phyloP scores from a whole-genome alignment of 2,329 filamentous ascomycete species.

The Penicillium sp. region DNA sequence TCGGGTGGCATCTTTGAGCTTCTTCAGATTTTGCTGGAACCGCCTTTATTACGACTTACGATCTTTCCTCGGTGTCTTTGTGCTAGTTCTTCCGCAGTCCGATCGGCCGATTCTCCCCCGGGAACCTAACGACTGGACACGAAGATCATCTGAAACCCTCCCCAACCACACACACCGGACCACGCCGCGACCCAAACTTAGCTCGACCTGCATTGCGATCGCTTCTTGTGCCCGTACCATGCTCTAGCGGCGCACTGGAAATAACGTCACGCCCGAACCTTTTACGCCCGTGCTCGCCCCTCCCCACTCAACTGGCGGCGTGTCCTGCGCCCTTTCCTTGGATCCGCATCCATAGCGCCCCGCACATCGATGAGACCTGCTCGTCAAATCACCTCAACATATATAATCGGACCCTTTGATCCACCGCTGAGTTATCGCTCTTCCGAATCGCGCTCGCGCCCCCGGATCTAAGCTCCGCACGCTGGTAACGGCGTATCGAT shows the following conservation, averaged over 20 bases:
- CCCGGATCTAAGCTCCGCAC: constrained; percentile 11
- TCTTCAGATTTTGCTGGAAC: not conserved
- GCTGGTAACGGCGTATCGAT: constrained; percentile 10
- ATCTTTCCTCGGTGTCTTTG: not conserved
- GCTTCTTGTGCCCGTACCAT: not conserved
- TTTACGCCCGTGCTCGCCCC: not conserved
- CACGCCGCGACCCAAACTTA: not conserved
- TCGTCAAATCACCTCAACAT: not conserved
- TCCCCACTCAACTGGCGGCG: not conserved
- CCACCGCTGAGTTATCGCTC: not conserved
- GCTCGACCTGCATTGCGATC: not conserved
- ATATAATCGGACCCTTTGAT: not conserved
- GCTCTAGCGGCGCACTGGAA: not conserved
- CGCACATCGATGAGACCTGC: constrained; percentile 7
- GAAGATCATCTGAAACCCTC: constrained; percentile 1
- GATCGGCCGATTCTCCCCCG: not conserved
- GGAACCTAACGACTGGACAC: not conserved
- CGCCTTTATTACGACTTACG: not conserved
- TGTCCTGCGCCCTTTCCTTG: not conserved
- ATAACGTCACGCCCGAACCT: not conserved
- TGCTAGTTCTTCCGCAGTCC: not conserved
- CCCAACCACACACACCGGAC: not conserved
- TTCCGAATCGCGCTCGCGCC: not conserved
- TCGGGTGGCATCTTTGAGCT: not conserved
- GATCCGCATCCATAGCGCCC: constrained; percentile 2